phyloP scores from a whole-genome alignment of 768 basidiomycete genomes.

The Dendrothele bispora region DNA sequence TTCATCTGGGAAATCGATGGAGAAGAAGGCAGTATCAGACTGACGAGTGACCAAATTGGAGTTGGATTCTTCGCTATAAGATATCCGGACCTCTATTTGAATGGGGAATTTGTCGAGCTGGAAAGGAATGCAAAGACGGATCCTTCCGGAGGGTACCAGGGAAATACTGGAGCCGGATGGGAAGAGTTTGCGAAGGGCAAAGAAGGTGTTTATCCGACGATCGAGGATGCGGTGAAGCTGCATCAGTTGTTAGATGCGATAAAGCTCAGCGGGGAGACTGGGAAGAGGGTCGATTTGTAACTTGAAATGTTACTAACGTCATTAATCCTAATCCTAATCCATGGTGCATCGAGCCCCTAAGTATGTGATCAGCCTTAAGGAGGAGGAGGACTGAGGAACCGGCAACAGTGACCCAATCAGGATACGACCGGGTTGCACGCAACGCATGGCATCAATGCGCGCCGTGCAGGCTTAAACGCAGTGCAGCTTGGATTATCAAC shows the following conservation, averaged over 20 bases:
- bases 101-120: constrained; percentile 27
- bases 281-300: constrained; percentile 6
- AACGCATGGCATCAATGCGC: too few species aligned
- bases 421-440: too few species aligned
- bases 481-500: too few species aligned
- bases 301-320: too few species aligned
- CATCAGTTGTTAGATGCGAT: constrained; percentile 24
- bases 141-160: too few species aligned
- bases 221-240: constrained; percentile 27
- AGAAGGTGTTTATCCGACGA: constrained; percentile 21
- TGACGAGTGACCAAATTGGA: constrained; percentile 2
- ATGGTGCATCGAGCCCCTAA: too few species aligned
- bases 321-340: too few species aligned
- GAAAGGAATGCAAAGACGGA: not conserved
- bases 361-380: too few species aligned
- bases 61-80: constrained; percentile 18
- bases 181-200: constrained; percentile 22
- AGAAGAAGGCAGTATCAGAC: constrained; percentile 19
- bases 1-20: constrained; percentile 29
- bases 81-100: constrained; percentile 29
- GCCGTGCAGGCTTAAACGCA: too few species aligned
- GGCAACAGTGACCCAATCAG: too few species aligned
- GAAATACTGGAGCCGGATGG: constrained; percentile 18
- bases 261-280: constrained; percentile 18
- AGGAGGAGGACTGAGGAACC: too few species aligned